These are phyloP conservation scores for Sungouiella thailandica DNA, from an alignment of 805 yeast species.

Conservation along the genomic window DNA sequence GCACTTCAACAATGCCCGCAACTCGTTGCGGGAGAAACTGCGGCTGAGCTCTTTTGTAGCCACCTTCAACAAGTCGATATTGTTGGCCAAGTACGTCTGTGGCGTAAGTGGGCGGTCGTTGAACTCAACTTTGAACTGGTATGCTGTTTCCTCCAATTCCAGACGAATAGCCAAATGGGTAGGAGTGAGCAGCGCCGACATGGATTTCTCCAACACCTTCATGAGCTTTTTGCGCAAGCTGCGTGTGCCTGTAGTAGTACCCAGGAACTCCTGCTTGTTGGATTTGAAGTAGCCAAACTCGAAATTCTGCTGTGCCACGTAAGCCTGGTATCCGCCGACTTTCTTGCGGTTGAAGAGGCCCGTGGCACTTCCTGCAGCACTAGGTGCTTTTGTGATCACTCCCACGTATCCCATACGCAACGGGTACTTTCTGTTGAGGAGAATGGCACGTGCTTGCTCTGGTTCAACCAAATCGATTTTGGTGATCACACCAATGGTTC, in stretches of 20 bases:
- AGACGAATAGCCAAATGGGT: conserved; percentile 80
- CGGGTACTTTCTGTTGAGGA: conserved; percentile 81
- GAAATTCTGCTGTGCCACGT: conserved; percentile 61
- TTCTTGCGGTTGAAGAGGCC: conserved; percentile 45
- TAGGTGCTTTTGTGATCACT: conserved; percentile 83
- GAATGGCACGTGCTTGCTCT: conserved; percentile 57
- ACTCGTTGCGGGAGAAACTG: conserved; percentile 75
- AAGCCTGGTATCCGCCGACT: conserved; percentile 53
- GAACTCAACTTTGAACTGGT: conserved; percentile 92
- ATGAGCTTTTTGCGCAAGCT: conserved; percentile 74
- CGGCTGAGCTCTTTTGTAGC: conserved; percentile 84
- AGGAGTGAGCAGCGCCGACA: conserved; percentile 85
- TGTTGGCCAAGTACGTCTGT: conserved; percentile 87
- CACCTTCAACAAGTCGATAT: conserved; percentile 79
- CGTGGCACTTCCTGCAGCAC: conserved; percentile 12
- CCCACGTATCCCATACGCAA: conserved; percentile 97
- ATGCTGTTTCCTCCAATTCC: conserved; percentile 90
- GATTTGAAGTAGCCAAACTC: conserved; percentile 55
- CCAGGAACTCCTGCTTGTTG: conserved; percentile 52
- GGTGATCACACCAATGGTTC: conserved; percentile 95
- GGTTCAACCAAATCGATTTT: conserved; percentile 89
- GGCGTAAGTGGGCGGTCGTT: conserved; percentile 93
- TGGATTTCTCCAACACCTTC: conserved; percentile 80
- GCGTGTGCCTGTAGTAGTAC: conserved; percentile 73
- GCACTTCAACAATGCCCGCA: conserved; percentile 70